Evolutionary conservation across 2,329 filamentous ascomycete genomes (phyloP), one percentile per base, ranked within the genome.

Genomic region (Trichoderma guizhouense): DNA sequence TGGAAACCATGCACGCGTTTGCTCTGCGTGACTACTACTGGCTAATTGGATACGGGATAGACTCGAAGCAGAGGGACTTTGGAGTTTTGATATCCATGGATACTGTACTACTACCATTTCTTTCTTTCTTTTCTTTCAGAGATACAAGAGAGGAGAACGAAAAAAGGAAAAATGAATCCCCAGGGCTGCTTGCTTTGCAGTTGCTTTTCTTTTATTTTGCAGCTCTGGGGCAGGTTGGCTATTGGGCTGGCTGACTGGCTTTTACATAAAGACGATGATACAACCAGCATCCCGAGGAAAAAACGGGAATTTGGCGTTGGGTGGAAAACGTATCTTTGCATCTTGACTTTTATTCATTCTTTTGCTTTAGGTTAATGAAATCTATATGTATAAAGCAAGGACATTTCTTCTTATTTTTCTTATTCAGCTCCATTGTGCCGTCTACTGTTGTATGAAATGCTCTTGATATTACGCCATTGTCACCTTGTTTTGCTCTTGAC

Each of bases 41-140:
- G 58, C 12, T 18, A 61, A 61, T 72, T 78, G 77, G 76, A 78
- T 76, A 78, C 70, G 71, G 71, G 71, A 78, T 78, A 76, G 76
- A 78, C 72, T 72, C 74, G 73, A 64, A 73, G 75, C 72, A 73
- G 74, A 47, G 62, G 32, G 71, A 32, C 21, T 43, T 58, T 60
- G 32, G 9, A 57, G 66, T 43, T 62, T 63, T 60, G 57, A 67
- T 57, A 69, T 67, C 72, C 61, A 72, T 61, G 64, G 34, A 66
- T 51, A 60, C 28, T 75, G 74, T 76, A 76, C 51, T 72, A 74
- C 67, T 39, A 57, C 72, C 68, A 34, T 73, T 72, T n/a, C n/a
- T n/a, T 72, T 55, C 73, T 71, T 57, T 24, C 21, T 39, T 62
- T 62, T 39, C 34, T 62, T 43, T 24, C 60, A 76, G 18, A 47